phyloP scores from a whole-genome alignment of 805 yeast species.

The Myxozyma kluyveri region DNA sequence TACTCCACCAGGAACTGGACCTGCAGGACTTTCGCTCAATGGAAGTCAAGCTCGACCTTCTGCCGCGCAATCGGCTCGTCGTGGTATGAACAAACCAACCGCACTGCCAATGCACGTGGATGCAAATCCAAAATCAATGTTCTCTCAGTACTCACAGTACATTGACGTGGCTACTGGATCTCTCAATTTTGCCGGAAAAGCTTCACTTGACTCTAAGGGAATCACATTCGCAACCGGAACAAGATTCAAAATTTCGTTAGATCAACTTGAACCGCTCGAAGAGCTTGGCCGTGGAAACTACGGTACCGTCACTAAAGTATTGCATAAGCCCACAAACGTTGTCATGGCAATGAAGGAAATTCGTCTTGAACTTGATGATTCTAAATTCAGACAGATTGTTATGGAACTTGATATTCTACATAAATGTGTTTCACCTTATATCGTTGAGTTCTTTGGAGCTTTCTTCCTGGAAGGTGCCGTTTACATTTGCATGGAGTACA shows the following conservation, averaged over 20 bases:
- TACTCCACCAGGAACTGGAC: slow-evolving; percentile 30
- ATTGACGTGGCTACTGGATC: slow-evolving; percentile 91
- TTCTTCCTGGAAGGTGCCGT: slow-evolving; percentile 97
- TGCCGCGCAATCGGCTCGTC: background rate
- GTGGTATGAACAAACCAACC: slow-evolving; percentile 15
- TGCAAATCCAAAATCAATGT: slow-evolving; percentile 40
- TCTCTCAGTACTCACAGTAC: slow-evolving; percentile 81
- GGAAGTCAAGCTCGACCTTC: slow-evolving; percentile 15
- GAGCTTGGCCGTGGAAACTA: slow-evolving; percentile 95
- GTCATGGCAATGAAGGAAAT: slow-evolving; percentile 98
- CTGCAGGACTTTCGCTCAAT: slow-evolving; percentile 37
- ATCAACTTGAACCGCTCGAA: slow-evolving; percentile 65
- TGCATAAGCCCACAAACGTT: slow-evolving; percentile 88
- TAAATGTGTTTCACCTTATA: slow-evolving; percentile 83
- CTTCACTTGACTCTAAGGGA: slow-evolving; percentile 87
- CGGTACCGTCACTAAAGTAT: slow-evolving; percentile 90
- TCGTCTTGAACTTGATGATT: slow-evolving; percentile 84
- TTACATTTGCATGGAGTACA: slow-evolving; percentile 95
- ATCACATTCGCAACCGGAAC: slow-evolving; percentile 87
- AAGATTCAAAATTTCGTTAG: slow-evolving; percentile 79
- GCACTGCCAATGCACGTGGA: slow-evolving; percentile 19
- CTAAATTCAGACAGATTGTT: slow-evolving; percentile 87
- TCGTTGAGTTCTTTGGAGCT: slow-evolving; percentile 96
- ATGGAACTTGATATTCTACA: slow-evolving; percentile 96
- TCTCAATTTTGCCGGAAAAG: slow-evolving; percentile 87